Conservation (phyloP, 768 basidiomycete species). For the Leucosporidium creatinivorum region DNA sequence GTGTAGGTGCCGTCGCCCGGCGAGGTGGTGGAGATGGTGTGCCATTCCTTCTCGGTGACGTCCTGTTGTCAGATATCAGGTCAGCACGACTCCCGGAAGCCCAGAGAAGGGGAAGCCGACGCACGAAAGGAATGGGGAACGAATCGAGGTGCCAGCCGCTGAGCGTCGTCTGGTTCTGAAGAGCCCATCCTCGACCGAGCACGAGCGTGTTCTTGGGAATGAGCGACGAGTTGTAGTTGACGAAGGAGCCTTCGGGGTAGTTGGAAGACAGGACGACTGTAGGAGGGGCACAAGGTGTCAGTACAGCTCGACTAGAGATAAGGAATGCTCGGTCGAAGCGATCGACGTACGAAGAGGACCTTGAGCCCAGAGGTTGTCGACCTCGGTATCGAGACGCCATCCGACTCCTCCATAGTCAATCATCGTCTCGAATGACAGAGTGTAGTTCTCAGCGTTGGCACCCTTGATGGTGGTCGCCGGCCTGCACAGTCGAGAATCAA, state of each 20-base stretch:
- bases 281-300: not conserved
- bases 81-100: not conserved
- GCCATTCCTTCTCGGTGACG: slow-evolving; percentile 1
- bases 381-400: not conserved
- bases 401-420: not conserved
- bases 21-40: not conserved
- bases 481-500: too few species aligned
- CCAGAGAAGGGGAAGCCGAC: not conserved
- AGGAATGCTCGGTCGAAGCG: too few species aligned
- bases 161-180: not conserved
- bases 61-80: not conserved
- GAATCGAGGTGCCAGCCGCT: not conserved
- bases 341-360: not conserved
- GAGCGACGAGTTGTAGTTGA: not conserved
- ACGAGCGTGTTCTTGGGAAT: slow-evolving; percentile 1
- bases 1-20: not conserved
- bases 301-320: too few species aligned
- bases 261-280: not conserved
- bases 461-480: not conserved
- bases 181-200: not conserved
- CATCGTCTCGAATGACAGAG: not conserved
- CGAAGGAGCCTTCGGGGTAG: not conserved
- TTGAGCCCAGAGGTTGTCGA: not conserved
- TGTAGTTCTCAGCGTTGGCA: slow-evolving; percentile 4
- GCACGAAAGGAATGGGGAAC: not conserved